These are phyloP conservation scores for Lunularia cruciata DNA, from an alignment of 225 moss, liverwort and hornwort genomes.

Conservation along the genomic window DNA sequence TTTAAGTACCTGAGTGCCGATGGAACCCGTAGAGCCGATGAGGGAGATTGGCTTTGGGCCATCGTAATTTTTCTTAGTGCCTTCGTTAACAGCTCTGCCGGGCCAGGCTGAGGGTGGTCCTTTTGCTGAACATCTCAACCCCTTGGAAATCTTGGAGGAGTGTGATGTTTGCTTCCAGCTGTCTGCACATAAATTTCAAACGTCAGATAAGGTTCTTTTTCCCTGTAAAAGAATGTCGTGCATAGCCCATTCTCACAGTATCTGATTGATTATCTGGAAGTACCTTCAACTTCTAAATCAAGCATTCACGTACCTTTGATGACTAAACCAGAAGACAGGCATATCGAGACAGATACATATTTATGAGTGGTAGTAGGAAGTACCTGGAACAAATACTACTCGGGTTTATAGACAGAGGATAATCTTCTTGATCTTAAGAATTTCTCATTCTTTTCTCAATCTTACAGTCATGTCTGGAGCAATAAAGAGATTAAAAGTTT, in stretches of 20 bases:
- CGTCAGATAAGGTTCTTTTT: neutral
- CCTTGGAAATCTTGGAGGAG: constrained; percentile 24
- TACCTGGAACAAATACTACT: neutral
- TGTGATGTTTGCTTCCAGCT: constrained; percentile 46
- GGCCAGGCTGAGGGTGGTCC: constrained; percentile 84
- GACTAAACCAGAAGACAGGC: no score
- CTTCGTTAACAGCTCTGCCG: constrained; percentile 67
- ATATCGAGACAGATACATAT: no score
- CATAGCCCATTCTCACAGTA: neutral
- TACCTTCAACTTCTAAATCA: no score
- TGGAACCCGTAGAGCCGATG: constrained; percentile 92
- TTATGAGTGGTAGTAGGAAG: no score
- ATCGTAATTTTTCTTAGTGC: constrained; percentile 39
- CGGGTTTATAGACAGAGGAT: neutral
- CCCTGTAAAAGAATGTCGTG: neutral
- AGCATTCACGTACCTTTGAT: no score
- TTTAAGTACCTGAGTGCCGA: constrained; percentile 76
- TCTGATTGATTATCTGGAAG: no score
- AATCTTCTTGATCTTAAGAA: neutral
- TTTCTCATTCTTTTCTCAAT: neutral
- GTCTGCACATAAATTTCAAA: constrained; percentile 12
- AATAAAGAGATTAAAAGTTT: neutral
- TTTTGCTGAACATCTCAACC: constrained; percentile 49
- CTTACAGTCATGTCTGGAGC: neutral
- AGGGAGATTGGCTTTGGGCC: constrained; percentile 86